These are phyloP conservation scores for Fusarium mundagurra DNA, from an alignment of 2,329 filamentous ascomycete species.

Conservation along the genomic window DNA sequence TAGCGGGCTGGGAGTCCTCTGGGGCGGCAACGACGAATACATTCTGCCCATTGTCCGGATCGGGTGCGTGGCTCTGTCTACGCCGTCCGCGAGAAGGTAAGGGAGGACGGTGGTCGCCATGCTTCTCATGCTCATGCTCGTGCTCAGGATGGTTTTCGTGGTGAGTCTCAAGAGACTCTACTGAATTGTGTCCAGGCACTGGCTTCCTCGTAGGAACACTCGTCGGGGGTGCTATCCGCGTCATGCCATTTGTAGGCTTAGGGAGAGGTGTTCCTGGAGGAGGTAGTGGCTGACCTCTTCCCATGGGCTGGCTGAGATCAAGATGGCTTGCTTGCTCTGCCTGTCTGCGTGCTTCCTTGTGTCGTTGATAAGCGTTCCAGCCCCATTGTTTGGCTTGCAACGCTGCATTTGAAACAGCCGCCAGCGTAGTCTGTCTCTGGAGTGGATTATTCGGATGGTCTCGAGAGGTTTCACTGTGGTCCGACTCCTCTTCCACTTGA, in stretches of 20 bases:
- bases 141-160: slow-evolving; percentile 41
- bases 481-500: slow-evolving; percentile 47
- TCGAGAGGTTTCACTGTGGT: slow-evolving; percentile 45
- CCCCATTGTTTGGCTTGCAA: slow-evolving; percentile 68
- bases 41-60: slow-evolving; percentile 56
- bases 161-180: slow-evolving; percentile 41
- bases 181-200: slow-evolving; percentile 50
- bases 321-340: slow-evolving; percentile 49
- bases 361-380: slow-evolving; percentile 64
- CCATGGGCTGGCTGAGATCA: slow-evolving; percentile 75
- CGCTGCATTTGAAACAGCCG: slow-evolving; percentile 65
- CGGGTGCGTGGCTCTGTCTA: slow-evolving; percentile 48
- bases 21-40: slow-evolving; percentile 74
- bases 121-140: slow-evolving; percentile 25
- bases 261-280: slow-evolving; percentile 84
- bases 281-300: slow-evolving; percentile 82
- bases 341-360: slow-evolving; percentile 54
- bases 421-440: slow-evolving; percentile 56
- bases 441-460: slow-evolving; percentile 47
- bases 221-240: slow-evolving; percentile 63
- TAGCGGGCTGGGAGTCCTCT: slow-evolving; percentile 67
- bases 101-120: slow-evolving; percentile 25
- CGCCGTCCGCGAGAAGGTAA: slow-evolving; percentile 54
- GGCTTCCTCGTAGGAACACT: slow-evolving; percentile 73
- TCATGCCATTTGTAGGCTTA: slow-evolving; percentile 66